These are phyloP conservation scores for Emericellopsis atlantica DNA, from an alignment of 2,329 filamentous ascomycete genomes.

Conservation along the genomic window DNA sequence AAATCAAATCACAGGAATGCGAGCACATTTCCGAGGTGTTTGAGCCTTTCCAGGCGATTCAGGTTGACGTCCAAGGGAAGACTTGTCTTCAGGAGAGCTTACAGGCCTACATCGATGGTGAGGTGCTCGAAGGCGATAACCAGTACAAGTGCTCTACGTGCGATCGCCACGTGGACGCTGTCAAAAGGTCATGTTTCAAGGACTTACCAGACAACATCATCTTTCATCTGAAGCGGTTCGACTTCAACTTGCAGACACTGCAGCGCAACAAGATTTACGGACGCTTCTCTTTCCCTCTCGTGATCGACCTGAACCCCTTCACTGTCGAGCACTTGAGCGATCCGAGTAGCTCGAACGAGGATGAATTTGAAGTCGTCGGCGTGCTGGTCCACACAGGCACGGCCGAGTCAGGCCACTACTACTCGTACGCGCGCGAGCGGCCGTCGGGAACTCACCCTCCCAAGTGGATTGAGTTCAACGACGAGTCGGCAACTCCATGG, in stretches of 20 bases:
- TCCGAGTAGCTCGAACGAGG: slow-evolving; percentile 42
- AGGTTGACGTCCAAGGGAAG: slow-evolving; percentile 94
- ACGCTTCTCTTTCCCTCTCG: slow-evolving; percentile 73
- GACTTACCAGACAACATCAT: slow-evolving; percentile 89
- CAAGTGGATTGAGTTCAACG: slow-evolving; percentile 87
- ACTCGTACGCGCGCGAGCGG: slow-evolving; percentile 83
- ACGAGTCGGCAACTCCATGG: slow-evolving; percentile 68
- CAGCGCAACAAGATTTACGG: slow-evolving; percentile 91
- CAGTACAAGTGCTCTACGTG: slow-evolving; percentile 96
- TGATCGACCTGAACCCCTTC: slow-evolving; percentile 80
- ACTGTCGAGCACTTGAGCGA: slow-evolving; percentile 74
- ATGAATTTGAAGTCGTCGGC: slow-evolving; percentile 88
- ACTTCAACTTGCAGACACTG: slow-evolving; percentile 66
- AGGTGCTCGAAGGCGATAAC: slow-evolving; percentile 94
- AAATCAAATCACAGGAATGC: slow-evolving; percentile 92
- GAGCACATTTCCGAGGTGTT: slow-evolving; percentile 82
- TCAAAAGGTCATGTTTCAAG: slow-evolving; percentile 85
- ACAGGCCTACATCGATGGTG: slow-evolving; percentile 89
- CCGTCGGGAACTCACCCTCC: slow-evolving; percentile 35
- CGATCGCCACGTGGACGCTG: slow-evolving; percentile 78
- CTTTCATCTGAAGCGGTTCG: slow-evolving; percentile 84
- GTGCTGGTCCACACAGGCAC: slow-evolving; percentile 88
- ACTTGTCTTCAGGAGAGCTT: slow-evolving; percentile 72
- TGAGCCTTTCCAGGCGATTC: slow-evolving; percentile 87
- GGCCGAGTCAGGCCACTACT: slow-evolving; percentile 92